Conservation (phyloP, 116 monocot genomes). For the Zostera marina region DNA sequence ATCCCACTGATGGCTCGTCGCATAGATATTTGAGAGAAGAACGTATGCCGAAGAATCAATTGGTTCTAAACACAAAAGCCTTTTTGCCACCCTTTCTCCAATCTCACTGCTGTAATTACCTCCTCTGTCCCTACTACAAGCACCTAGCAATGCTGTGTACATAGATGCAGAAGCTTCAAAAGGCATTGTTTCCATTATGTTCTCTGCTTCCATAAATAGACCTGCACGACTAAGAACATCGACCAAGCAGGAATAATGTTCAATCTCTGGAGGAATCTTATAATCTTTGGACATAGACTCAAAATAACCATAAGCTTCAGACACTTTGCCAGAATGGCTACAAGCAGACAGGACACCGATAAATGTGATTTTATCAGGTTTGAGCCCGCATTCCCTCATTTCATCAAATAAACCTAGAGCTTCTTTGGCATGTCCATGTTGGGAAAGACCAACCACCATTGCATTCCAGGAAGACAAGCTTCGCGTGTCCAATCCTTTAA, state of each 20-base stretch:
- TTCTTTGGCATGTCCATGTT: conserved; percentile 49
- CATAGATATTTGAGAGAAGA: conserved; percentile 67
- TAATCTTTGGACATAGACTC: conserved; percentile 35
- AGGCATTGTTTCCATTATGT: conserved; percentile 53
- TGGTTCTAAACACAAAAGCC: conserved; percentile 35
- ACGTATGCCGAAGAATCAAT: conserved; percentile 58
- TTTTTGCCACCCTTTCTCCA: conserved; percentile 28
- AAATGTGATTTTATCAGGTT: conserved; percentile 63
- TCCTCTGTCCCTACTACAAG: conserved; percentile 28
- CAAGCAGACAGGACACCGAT: conserved; percentile 63
- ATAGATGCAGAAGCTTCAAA: conserved; percentile 34
- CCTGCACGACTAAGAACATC: conserved; percentile 53
- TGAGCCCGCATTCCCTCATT: conserved; percentile 24
- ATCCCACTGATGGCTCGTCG: conserved; percentile 34
- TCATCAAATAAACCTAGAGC: conserved; percentile 33
- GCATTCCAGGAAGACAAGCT: conserved; percentile 52
- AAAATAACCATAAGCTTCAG: conserved; percentile 37
- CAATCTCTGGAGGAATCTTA: conserved; percentile 34
- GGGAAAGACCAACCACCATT: conserved; percentile 49
- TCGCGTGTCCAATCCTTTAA: conserved; percentile 21
- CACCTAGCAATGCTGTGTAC: conserved; percentile 48
- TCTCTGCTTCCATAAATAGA: conserved; percentile 35
- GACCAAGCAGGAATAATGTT: conserved; percentile 71
- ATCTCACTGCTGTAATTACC: conserved; percentile 34
- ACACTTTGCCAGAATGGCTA: conserved; percentile 62